Evolutionary conservation across 805 yeast species (phyloP).

Genomic region (Isabelozyma rhagii): DNA sequence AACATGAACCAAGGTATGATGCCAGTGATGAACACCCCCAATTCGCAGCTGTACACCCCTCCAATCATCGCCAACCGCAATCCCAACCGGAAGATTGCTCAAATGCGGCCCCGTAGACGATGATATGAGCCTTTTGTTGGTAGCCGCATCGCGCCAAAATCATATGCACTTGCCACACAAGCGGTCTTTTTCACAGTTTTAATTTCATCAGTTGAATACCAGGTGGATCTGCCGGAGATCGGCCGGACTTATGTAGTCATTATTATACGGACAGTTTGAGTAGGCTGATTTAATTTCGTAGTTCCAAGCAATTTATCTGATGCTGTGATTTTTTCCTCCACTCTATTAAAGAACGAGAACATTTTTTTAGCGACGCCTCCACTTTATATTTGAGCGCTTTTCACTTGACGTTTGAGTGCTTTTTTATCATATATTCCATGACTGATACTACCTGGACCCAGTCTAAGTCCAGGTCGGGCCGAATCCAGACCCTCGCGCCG

Average conservation of each 20-base stretch:
- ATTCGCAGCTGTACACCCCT: neutral
- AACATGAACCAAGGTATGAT: neutral
- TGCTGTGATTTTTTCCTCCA: no score
- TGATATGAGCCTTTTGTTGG: no score
- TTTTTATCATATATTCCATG: neutral
- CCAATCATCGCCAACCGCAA: conserved; percentile 1
- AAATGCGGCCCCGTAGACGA: neutral
- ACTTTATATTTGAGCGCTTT: neutral
- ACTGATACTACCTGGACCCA: conserved; percentile 1
- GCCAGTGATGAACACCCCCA: neutral
- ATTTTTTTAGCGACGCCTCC: neutral
- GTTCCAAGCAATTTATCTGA: no score
- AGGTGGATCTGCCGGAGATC: no score
- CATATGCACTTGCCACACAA: neutral
- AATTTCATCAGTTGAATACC: no score
- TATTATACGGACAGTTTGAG: no score
- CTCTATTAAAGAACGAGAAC: neutral
- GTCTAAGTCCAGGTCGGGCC: conserved; percentile 29
- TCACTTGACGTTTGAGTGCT: neutral
- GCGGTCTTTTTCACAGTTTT: no score
- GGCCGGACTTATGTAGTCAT: no score
- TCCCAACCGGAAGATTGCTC: neutral
- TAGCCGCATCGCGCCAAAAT: neutral
- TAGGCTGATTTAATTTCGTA: no score
- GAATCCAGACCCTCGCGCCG: conserved; percentile 34